A percentile compares a stretch with the other conserved stretches of the same genome.
Evolutionary conservation across 495 filamentous ascomycete species (phyloP).

Genomic region (Aspergillus sclerotioniger): DNA sequence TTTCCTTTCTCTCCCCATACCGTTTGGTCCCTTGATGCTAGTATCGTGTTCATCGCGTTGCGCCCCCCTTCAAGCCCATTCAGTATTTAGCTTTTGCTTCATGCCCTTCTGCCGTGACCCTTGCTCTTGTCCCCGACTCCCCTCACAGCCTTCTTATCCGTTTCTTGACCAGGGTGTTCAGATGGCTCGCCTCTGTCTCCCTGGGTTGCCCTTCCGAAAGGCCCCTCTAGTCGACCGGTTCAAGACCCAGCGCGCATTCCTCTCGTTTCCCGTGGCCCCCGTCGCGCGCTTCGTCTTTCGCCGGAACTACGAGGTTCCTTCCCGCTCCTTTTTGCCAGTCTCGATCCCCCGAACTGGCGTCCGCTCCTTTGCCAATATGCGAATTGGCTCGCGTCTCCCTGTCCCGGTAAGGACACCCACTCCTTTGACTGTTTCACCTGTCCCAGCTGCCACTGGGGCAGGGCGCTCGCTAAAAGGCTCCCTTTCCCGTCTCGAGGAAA

Average conservation of each 20-base stretch:
- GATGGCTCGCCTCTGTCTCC: constrained; percentile 20
- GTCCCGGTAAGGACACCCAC: constrained; percentile 9
- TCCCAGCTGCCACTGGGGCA: not conserved
- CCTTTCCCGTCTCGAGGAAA: constrained; percentile 14
- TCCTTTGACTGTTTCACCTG: not conserved
- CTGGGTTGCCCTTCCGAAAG: constrained; percentile 7
- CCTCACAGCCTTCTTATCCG: constrained; percentile 3
- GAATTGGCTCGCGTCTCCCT: constrained; percentile 17
- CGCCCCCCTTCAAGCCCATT: constrained; percentile 11
- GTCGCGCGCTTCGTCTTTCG: constrained; percentile 4
- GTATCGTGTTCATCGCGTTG: constrained; percentile 18
- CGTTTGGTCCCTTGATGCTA: constrained; percentile 22
- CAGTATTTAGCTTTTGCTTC: constrained; percentile 2
- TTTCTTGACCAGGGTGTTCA: constrained; percentile 11
- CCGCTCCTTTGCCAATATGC: constrained; percentile 17
- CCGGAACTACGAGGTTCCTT: constrained; percentile 8
- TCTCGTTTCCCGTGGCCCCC: constrained; percentile 3
- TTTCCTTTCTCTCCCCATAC: constrained; percentile 6
- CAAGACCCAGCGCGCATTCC: constrained; percentile 18
- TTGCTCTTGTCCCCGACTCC: constrained; percentile 1
- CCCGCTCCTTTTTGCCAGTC: constrained; percentile 11
- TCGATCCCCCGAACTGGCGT: constrained; percentile 8
- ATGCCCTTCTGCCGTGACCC: constrained; percentile 3
- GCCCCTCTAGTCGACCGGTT: constrained; percentile 5
- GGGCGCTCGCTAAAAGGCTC: not conserved